Base-by-base conservation (phyloP, 2,329 filamentous ascomycete genomes). In the Colletotrichum horii region DNA sequence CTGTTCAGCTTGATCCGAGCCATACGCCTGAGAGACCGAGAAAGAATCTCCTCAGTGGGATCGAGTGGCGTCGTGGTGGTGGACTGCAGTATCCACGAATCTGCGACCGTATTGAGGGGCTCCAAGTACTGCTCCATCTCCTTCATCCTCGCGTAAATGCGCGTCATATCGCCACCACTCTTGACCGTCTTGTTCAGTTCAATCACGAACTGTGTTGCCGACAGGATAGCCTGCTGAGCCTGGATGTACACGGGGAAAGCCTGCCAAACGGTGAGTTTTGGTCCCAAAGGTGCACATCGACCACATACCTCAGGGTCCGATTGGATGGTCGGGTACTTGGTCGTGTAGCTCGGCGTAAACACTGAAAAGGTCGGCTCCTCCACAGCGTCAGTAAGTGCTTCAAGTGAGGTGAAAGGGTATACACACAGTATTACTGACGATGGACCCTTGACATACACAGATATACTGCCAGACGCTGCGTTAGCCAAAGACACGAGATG, bases 1-100 rank as follows among this genome's bases (percentile, higher is more conserved):
- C 87, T 89, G 78, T 89, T 89, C 22, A 89, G 77, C 77, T 89
- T 90, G 71, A 89, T 89, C 15, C 84, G 83, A 12, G 87, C 84
- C 81, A 89, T 89, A 34, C 83, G 85, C 61, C 86, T 83, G 19
- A 90, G 79, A 3, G 87, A 84, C 62, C 86, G 84, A 4, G 85
- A 84, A 8, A 89, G 81, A 3, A 85, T 82, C 8, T 82, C 80
- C 76, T 90, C 88, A 0, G 80, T 80, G 14, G 79, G 80, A 69
- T 85, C 83, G 9, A 87, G 81, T 2, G 82, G 82, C 16, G 83
- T 83, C 2, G 82, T 84, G 24, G 83, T 78, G 9, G 82, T 79
- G 19, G 83, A 83, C 9, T 80, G 79, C 26, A 83, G 77, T 12
- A 81, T 70, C 84, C 83, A 87, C 3, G 78, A 66, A 55, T 87